phyloP scores from a whole-genome alignment of 495 filamentous ascomycete genomes.

The Hamigera avellanea region DNA sequence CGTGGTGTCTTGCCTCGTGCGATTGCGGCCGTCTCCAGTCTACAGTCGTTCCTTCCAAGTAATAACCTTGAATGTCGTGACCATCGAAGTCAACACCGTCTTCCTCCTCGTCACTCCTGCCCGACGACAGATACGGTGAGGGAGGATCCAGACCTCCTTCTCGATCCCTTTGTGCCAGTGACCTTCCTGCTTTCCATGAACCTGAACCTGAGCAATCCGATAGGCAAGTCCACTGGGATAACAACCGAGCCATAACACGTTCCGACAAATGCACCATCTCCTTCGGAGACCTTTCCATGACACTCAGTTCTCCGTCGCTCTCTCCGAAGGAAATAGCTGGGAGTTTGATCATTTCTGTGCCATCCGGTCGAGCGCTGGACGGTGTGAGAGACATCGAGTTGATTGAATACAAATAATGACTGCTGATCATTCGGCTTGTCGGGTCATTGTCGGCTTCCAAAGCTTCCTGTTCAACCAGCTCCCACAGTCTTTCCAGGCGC shows the following conservation, averaged over 20 bases:
- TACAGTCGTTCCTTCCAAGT: conserved; percentile 22
- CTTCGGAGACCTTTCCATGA: conserved; percentile 26
- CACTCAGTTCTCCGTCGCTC: conserved; percentile 21
- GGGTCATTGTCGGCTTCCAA: conserved; percentile 15
- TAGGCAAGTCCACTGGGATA: conserved; percentile 26
- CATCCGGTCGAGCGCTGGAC: conserved; percentile 6
- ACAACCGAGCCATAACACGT: conserved; percentile 22
- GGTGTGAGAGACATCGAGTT: conserved; percentile 7
- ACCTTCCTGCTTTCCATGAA: conserved; percentile 3
- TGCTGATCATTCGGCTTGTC: conserved; percentile 17
- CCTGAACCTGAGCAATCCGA: conserved; percentile 2
- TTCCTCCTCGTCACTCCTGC: conserved; percentile 16
- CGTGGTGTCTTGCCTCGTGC: conserved; percentile 16
- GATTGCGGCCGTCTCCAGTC: conserved; percentile 25
- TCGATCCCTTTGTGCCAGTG: conserved; percentile 1
- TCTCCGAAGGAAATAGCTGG: conserved; percentile 17
- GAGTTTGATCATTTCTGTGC: conserved; percentile 16
- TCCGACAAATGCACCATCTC: conserved; percentile 28
- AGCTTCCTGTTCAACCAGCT: conserved; percentile 25
- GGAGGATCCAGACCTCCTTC: not conserved
- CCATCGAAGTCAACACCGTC: conserved; percentile 19
- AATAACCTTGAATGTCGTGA: conserved; percentile 17
- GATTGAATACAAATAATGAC: conserved; percentile 6
- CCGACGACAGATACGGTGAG: conserved; percentile 6
- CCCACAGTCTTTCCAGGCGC: conserved; percentile 28